phyloP scores from a whole-genome alignment of 2,329 filamentous ascomycete genomes.

The Parafenestella ontariensis region DNA sequence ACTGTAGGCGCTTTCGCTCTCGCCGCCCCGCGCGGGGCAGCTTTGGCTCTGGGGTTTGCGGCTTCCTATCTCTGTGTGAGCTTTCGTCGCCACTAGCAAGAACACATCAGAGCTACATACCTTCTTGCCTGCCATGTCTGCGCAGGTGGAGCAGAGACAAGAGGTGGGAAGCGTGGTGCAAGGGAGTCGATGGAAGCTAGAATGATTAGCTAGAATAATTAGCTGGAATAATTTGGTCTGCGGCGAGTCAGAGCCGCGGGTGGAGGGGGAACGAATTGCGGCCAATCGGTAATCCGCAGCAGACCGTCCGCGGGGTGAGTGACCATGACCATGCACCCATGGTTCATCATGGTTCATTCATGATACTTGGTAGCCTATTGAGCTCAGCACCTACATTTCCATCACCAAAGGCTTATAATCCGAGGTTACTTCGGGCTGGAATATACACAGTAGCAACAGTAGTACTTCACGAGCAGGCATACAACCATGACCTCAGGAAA shows the following conservation, averaged over 20 bases:
- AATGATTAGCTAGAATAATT: background rate
- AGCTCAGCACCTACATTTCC: no score
- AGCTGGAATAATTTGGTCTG: constrained; percentile 39
- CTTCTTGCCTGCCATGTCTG: constrained; percentile 44
- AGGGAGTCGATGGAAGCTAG: no score
- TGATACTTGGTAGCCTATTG: no score
- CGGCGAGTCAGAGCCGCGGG: constrained; percentile 30
- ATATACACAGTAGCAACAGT: no score
- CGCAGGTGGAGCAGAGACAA: constrained; percentile 12
- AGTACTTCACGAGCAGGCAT: no score
- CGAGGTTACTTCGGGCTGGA: no score
- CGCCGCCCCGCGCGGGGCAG: constrained; percentile 42
- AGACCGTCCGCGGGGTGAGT: constrained; percentile 23
- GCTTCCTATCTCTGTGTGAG: constrained; percentile 33
- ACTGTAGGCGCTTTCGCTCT: constrained; percentile 27
- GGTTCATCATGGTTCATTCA: no score
- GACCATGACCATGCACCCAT: constrained; percentile 10
- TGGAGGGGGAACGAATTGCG: constrained; percentile 15
- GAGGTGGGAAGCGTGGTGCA: constrained; percentile 15
- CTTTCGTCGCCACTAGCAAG: background rate
- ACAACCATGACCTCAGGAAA: no score
- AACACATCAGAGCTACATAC: constrained; percentile 9
- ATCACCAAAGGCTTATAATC: no score
- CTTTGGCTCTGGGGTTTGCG: constrained; percentile 34
- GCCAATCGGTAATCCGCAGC: constrained; percentile 42